Base-by-base conservation (phyloP, 1,139 yeast species). In the Hemisphaericaspora subhashii region DNA sequence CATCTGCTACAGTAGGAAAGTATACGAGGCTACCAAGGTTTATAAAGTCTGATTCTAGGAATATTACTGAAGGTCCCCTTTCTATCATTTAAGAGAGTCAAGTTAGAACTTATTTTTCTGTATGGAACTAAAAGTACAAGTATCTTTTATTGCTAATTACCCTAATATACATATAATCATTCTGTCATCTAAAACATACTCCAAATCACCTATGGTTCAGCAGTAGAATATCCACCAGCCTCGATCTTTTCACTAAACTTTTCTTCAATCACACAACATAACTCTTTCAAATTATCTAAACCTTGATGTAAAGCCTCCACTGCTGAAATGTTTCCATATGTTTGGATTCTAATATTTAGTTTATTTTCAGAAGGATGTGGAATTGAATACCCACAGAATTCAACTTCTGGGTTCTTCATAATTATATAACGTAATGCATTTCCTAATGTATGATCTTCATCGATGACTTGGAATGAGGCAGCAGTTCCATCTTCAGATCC, bases 361-460 rank as follows among this genome's bases (percentile, higher is more conserved):
- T 86, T 85, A 45, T 88, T 78, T 64, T 94, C 98, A 25, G 96
- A 87, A 21, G 98, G 98, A 65, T 92, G 98, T n/a, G 98, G 98
- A 47, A 92, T 94, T 36, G 97, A 87, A 67, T 92, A 92, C 42
- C 98, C 98, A 58, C 98, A 92, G 62, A 94, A 92, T 58, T 92
- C 98, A 24, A 92, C 98, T 51, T 89, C 95, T 28, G 97, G 96
- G 66, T 92, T 92, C 67, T 90, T 90, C 96, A 92, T 89, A 53
- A 92, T 88, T 57, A 92, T 81, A 62, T 89, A 90, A 60, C 97
- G 81, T 43, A 92, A 75, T 4, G 98, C 86, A 59, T 92, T 92
- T 18, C 98, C 98, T 41, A 92, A 66, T 1, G 98, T 92, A 60
- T 92, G 98, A 63, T 92, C 98, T 62, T 92, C 98, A 51, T 89